A percentile compares a stretch with the other conserved stretches of the same genome.
Evolutionary conservation across 805 yeast genomes (phyloP).

Genomic region (Spathaspora sp.): DNA sequence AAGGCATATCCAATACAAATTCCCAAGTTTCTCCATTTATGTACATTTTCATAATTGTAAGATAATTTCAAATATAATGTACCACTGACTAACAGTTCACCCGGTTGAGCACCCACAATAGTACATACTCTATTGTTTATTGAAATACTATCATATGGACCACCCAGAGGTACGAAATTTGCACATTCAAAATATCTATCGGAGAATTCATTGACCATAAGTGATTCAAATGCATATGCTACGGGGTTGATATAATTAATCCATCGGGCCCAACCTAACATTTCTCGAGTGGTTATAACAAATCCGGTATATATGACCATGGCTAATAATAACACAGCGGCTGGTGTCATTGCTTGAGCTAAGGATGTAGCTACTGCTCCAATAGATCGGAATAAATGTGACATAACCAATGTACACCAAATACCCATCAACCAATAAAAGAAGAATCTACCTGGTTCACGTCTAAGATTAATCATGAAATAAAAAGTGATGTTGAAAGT

Average conservation of each 20-base stretch:
- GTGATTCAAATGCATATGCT: slow-evolving; percentile 48
- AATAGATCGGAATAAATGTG: slow-evolving; percentile 38
- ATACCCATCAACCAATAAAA: slow-evolving; percentile 31
- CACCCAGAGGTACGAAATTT: slow-evolving; percentile 58
- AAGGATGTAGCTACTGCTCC: slow-evolving; percentile 40
- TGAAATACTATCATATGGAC: slow-evolving; percentile 41
- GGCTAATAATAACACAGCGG: slow-evolving; percentile 43
- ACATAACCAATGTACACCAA: slow-evolving; percentile 35
- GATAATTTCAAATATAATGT: slow-evolving; percentile 48
- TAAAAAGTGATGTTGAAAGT: slow-evolving; percentile 29
- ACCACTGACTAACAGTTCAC: slow-evolving; percentile 53
- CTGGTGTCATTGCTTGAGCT: slow-evolving; percentile 44
- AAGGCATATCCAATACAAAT: slow-evolving; percentile 51
- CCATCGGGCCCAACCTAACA: slow-evolving; percentile 67
- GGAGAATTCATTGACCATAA: slow-evolving; percentile 65
- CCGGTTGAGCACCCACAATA: slow-evolving; percentile 57
- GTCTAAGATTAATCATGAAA: slow-evolving; percentile 49
- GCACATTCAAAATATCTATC: slow-evolving; percentile 53
- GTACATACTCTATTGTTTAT: slow-evolving; percentile 49
- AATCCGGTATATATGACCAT: slow-evolving; percentile 55
- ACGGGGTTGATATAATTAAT: slow-evolving; percentile 41
- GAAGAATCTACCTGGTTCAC: slow-evolving; percentile 35
- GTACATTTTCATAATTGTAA: slow-evolving; percentile 50
- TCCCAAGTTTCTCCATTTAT: slow-evolving; percentile 82
- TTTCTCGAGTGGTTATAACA: slow-evolving; percentile 38